phyloP scores from a whole-genome alignment of 1,284 basidiomycete species.

The Cutaneotrichosporon arboriforme region DNA sequence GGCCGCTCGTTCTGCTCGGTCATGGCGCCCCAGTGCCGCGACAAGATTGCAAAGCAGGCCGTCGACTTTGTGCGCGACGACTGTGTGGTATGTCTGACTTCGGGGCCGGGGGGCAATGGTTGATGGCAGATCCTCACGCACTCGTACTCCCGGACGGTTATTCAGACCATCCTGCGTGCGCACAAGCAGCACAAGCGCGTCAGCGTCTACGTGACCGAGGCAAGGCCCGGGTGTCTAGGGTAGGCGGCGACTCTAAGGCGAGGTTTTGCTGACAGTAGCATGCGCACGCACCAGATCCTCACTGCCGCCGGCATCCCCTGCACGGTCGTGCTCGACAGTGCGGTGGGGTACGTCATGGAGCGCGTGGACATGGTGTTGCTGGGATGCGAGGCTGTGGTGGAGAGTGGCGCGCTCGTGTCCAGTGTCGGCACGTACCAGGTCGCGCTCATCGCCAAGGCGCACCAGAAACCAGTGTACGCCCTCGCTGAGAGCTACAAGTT shows the following conservation, averaged over 20 bases:
- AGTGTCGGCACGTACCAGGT: constrained; percentile 91
- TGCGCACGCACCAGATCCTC: constrained; percentile 80
- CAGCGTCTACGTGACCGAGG: constrained; percentile 87
- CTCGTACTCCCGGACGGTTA: constrained; percentile 91
- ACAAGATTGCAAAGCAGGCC: constrained; percentile 83
- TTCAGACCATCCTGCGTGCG: constrained; percentile 83
- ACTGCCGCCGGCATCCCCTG: constrained; percentile 84
- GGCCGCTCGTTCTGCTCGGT: constrained; percentile 45
- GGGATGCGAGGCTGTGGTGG: constrained; percentile 94
- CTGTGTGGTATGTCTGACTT: constrained; percentile 62
- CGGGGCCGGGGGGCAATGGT: neutral
- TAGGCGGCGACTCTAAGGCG: constrained; percentile 4
- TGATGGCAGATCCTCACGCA: constrained; percentile 78
- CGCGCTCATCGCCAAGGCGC: constrained; percentile 89
- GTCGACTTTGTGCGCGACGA: constrained; percentile 92
- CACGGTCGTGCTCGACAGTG: constrained; percentile 90
- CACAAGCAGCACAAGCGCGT: constrained; percentile 81
- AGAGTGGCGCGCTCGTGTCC: constrained; percentile 62
- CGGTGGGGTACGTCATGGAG: constrained; percentile 95
- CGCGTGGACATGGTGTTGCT: constrained; percentile 91
- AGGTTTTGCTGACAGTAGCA: constrained; percentile 54
- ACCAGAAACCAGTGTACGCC: constrained; percentile 94
- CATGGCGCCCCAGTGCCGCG: constrained; percentile 72
- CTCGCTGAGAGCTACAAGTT: constrained; percentile 98
- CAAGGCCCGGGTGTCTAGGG: constrained; percentile 36